Percentiles rank a stretch among this genome's conserved stretches.
Evolutionary conservation across 768 basidiomycete species (phyloP).

Genomic region (Tricholoma sp.): DNA sequence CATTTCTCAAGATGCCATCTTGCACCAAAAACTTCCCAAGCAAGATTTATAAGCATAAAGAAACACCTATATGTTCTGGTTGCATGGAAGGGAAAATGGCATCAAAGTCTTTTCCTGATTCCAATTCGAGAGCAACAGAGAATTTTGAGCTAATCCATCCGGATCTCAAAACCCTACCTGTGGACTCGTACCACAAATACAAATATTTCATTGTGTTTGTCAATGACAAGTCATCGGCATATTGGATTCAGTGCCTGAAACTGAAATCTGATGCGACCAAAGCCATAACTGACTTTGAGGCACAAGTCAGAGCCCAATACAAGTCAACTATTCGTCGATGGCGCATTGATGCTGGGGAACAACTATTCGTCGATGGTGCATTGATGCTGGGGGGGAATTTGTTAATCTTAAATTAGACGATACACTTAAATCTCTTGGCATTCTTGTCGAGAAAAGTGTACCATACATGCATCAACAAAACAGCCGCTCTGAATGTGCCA

Average conservation of each 20-base stretch:
- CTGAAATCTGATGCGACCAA: neutral
- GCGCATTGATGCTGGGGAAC: too few species aligned
- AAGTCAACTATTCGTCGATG: too few species aligned
- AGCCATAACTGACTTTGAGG: neutral
- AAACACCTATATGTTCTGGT: conserved; percentile 4
- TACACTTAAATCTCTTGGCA: neutral
- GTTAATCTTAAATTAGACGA: too few species aligned
- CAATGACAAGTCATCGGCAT: conserved; percentile 11
- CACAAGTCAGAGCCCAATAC: neutral
- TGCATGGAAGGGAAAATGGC: conserved; percentile 16
- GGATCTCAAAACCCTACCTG: conserved; percentile 16
- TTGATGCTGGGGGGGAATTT: too few species aligned
- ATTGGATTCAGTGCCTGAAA: conserved; percentile 1
- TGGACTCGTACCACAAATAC: too few species aligned
- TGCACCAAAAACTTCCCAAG: conserved; percentile 1
- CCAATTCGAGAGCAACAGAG: conserved; percentile 5
- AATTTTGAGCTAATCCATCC: conserved; percentile 17
- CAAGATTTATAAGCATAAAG: neutral
- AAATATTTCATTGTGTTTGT: too few species aligned
- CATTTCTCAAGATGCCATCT: conserved; percentile 1
- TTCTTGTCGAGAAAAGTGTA: neutral
- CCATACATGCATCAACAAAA: too few species aligned
- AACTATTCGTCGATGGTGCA: too few species aligned
- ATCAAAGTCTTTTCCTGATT: conserved; percentile 9
- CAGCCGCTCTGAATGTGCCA: too few species aligned